phyloP scores from a whole-genome alignment of 1,284 basidiomycete genomes.

The Tylopilus sp. region DNA sequence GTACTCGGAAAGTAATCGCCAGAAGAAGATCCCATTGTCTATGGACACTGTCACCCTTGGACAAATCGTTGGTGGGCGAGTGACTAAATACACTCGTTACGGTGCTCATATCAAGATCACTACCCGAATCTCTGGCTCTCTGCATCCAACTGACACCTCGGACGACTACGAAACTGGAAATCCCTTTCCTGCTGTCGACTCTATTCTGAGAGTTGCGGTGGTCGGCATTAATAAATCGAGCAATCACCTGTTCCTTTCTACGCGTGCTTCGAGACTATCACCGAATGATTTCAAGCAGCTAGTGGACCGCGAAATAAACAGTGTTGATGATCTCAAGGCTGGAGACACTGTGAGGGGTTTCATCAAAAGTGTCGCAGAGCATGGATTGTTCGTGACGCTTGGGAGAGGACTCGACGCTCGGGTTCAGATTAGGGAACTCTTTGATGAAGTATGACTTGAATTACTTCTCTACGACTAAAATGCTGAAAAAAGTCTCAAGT shows the following conservation, averaged over 20 bases:
- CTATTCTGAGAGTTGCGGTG: constrained; percentile 67
- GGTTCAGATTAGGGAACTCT: constrained; percentile 91
- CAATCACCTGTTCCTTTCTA: constrained; percentile 74
- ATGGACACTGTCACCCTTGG: constrained; percentile 68
- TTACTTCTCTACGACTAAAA: neutral
- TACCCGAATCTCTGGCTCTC: constrained; percentile 62
- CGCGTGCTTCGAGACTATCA: constrained; percentile 67
- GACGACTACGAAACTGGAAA: constrained; percentile 72
- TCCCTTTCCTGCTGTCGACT: constrained; percentile 61
- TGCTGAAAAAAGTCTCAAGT: constrained; percentile 46
- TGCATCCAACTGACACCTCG: constrained; percentile 77
- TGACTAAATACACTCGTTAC: constrained; percentile 62
- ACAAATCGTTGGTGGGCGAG: constrained; percentile 73
- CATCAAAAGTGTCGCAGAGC: constrained; percentile 82
- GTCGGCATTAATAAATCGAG: constrained; percentile 59
- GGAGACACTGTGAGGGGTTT: constrained; percentile 83
- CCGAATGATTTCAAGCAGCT: constrained; percentile 47
- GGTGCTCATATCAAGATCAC: constrained; percentile 78
- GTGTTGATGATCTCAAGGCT: constrained; percentile 62
- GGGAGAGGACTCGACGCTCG: constrained; percentile 83
- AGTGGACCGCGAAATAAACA: constrained; percentile 68
- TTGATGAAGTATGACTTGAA: constrained; percentile 65
- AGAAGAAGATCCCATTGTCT: constrained; percentile 52
- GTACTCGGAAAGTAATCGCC: constrained; percentile 50
- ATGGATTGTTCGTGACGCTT: constrained; percentile 89